These are phyloP conservation scores for Calonectria montana DNA, from an alignment of 2,329 filamentous ascomycete species.

Conservation along the genomic window DNA sequence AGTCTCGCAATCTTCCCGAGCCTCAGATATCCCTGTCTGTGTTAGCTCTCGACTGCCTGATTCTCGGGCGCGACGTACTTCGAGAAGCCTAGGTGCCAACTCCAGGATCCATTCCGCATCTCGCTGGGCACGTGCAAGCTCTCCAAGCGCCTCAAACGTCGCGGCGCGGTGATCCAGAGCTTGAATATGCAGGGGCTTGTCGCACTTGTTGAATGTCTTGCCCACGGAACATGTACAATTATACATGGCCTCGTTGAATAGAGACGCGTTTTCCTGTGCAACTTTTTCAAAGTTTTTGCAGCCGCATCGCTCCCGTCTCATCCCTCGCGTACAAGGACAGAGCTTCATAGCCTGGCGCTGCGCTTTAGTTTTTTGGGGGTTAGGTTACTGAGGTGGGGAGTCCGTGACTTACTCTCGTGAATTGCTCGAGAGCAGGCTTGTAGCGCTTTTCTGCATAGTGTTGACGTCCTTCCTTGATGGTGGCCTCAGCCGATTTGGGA, in stretches of 20 bases:
- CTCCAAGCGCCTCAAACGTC: slow-evolving; percentile 52
- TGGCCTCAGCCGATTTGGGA: slow-evolving; percentile 39
- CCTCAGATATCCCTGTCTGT: slow-evolving; percentile 54
- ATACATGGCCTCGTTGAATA: slow-evolving; percentile 56
- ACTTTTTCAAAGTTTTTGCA: slow-evolving; percentile 54
- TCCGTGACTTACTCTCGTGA: slow-evolving; percentile 46
- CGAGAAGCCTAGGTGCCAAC: slow-evolving; percentile 52
- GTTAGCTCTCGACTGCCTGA: slow-evolving; percentile 16
- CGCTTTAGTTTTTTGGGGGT: slow-evolving; percentile 5
- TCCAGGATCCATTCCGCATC: slow-evolving; percentile 58
- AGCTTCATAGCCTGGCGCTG: slow-evolving; percentile 49
- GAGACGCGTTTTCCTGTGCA: slow-evolving; percentile 47
- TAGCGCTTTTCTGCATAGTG: slow-evolving; percentile 49
- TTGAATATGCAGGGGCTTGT: slow-evolving; percentile 51
- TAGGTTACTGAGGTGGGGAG: not conserved
- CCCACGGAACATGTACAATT: slow-evolving; percentile 51
- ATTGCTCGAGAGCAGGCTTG: slow-evolving; percentile 50
- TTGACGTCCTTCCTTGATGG: slow-evolving; percentile 48
- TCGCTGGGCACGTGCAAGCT: slow-evolving; percentile 50
- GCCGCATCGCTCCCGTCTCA: slow-evolving; percentile 50
- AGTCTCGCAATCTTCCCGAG: slow-evolving; percentile 54
- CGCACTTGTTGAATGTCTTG: slow-evolving; percentile 53
- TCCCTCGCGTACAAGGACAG: slow-evolving; percentile 49
- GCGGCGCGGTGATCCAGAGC: slow-evolving; percentile 56
- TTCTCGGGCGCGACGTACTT: slow-evolving; percentile 45